Base-by-base conservation (phyloP, 495 filamentous ascomycete species). In the Lasiosphaeris hirsuta region DNA sequence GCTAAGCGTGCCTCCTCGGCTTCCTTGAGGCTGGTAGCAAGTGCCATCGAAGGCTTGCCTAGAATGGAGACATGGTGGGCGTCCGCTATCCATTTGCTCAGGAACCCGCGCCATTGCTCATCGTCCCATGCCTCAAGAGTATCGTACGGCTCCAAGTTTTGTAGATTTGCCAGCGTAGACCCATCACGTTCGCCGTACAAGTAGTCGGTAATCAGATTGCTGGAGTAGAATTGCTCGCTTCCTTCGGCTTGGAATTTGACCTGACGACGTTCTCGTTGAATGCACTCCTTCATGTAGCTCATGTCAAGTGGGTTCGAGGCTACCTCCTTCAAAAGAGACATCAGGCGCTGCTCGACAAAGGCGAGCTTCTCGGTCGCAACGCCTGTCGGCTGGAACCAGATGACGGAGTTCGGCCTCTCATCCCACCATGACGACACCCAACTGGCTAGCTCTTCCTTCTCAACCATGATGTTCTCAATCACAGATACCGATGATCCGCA, bases 401-500 rank as follows among this genome's bases (percentile, higher is more conserved):
- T 88, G 52, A 96, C 78, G 19, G 85, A 86, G 61, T 86, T 86
- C n/a, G 90, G 90, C 38, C 90, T 84, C 36, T 81, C 74, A 49
- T 96, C 91, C 43, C 81, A 87, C 63, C 80, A 82, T 65, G 87
- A 90, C 34, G 83, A 82, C 7, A 97, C 84, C 3, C 84, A 87
- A 73, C 92, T 96, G 10, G 90, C 89, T 53, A 97, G 78, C 58
- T 96, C 87, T 67, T 97, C 92, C 63, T 87, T 92, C 64, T 99
- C 95, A 9, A 99, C 94, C 52, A 99, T 80, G 15, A 83, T 83
- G 61, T 96, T 96, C 58, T 97, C 93, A 14, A 99, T 75, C 11
- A 97, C 76, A 1, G 92, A 93, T 2, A 96, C 90, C 4, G 94
- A 94, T 2, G 94, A 97, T 11, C 92, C 93, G 51, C 88, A 87